Conservation (phyloP, 2,329 filamentous ascomycete species). For the Bipolaris cookei region DNA sequence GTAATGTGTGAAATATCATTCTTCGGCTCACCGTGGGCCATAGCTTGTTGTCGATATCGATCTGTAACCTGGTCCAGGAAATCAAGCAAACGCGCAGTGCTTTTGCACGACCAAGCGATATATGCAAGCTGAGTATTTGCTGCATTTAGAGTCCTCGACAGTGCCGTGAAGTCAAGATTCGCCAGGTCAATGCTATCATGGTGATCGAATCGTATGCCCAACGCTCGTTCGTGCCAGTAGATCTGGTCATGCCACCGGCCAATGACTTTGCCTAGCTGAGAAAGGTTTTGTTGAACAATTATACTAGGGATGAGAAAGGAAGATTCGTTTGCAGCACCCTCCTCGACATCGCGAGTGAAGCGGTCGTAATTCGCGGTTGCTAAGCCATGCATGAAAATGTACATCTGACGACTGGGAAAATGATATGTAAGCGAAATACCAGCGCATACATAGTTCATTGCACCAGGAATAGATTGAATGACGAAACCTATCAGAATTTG, state of each 20-base stretch:
- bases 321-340: background rate
- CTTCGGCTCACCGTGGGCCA: slow-evolving; percentile 1
- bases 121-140: slow-evolving; percentile 15
- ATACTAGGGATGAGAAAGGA: slow-evolving; percentile 21
- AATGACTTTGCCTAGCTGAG: background rate
- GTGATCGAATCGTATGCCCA: slow-evolving; percentile 18
- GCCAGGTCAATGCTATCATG: background rate
- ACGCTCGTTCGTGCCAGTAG: slow-evolving; percentile 7
- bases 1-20: slow-evolving; percentile 7
- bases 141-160: slow-evolving; percentile 16
- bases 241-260: slow-evolving; percentile 15
- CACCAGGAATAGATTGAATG: slow-evolving; percentile 13
- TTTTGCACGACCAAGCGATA: slow-evolving; percentile 11
- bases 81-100: slow-evolving; percentile 7
- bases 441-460: background rate
- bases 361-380: slow-evolving; percentile 2
- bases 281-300: slow-evolving; percentile 17
- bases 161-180: slow-evolving; percentile 12
- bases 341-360: background rate
- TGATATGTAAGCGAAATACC: slow-evolving; percentile 28
- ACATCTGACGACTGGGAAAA: slow-evolving; percentile 22
- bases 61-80: slow-evolving; percentile 23
- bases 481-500: background rate
- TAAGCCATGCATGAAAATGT: slow-evolving; percentile 25
- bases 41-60: slow-evolving; percentile 12